These are phyloP conservation scores for Lachancea sp. DNA, from an alignment of 805 yeast genomes.

Conservation along the genomic window DNA sequence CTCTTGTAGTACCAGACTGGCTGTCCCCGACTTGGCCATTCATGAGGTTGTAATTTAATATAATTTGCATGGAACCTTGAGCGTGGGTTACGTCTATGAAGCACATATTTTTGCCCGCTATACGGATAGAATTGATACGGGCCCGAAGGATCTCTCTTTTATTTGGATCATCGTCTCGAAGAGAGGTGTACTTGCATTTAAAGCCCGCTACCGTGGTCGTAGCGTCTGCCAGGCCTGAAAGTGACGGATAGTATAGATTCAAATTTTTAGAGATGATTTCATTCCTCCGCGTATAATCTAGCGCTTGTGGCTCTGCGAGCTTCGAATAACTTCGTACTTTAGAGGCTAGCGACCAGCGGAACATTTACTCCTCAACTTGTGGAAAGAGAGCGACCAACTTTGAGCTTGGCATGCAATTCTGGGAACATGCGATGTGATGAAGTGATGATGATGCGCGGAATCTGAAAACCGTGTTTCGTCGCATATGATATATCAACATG, in stretches of 20 bases:
- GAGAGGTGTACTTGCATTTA: conserved; percentile 7
- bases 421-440: no score
- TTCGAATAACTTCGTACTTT: neutral
- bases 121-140: conserved; percentile 26
- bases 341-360: neutral
- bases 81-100: conserved; percentile 25
- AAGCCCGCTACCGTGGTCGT: conserved; percentile 15
- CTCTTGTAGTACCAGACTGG: conserved; percentile 1
- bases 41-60: conserved; percentile 20
- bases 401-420: no score
- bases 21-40: neutral
- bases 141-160: conserved; percentile 17
- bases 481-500: no score
- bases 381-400: no score
- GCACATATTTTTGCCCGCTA: conserved; percentile 31
- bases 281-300: conserved; percentile 23
- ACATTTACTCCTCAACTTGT: neutral
- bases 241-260: conserved; percentile 24
- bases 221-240: conserved; percentile 14
- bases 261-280: conserved; percentile 13
- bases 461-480: no score
- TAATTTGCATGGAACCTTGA: conserved; percentile 19
- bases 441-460: no score
- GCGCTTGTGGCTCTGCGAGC: conserved; percentile 15
- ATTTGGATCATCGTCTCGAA: conserved; percentile 6